phyloP scores from a whole-genome alignment of 306 rosid genomes.

The Datisca glomerata region DNA sequence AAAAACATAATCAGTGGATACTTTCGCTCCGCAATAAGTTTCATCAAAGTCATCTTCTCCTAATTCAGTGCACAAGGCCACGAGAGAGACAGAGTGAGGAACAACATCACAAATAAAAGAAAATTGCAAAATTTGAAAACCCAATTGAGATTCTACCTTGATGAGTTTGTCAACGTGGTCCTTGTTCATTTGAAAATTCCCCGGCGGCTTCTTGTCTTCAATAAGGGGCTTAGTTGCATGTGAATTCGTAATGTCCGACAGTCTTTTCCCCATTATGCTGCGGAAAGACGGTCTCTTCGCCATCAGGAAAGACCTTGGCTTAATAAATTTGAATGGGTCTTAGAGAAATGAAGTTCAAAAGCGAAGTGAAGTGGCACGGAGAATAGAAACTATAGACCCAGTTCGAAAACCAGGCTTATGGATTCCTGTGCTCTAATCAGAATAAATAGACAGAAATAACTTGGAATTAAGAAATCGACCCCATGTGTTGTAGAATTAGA shows the following conservation, averaged over 20 bases:
- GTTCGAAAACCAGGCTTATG: too few relatives aligned
- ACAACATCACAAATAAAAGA: background rate
- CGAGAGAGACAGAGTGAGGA: background rate
- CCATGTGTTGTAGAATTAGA: too few relatives aligned
- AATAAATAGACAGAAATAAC: too few relatives aligned
- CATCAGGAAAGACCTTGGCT: slow-evolving; percentile 16
- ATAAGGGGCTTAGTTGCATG: slow-evolving; percentile 14
- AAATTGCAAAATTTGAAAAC: background rate
- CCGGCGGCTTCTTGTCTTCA: slow-evolving; percentile 17
- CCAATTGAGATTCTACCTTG: slow-evolving; percentile 20
- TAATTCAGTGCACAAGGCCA: slow-evolving; percentile 23
- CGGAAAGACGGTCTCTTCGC: slow-evolving; percentile 46
- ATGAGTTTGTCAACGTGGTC: slow-evolving; percentile 49
- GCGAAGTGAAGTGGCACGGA: too few relatives aligned
- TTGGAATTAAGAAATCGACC: too few relatives aligned
- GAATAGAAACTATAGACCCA: too few relatives aligned
- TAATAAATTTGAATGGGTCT: background rate
- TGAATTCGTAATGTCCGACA: slow-evolving; percentile 64
- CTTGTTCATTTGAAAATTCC: slow-evolving; percentile 12
- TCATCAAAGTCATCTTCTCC: slow-evolving; percentile 50
- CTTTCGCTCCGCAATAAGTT: slow-evolving; percentile 56
- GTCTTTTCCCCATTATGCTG: slow-evolving; percentile 48
- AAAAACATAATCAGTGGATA: slow-evolving; percentile 28
- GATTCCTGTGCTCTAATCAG: too few relatives aligned
- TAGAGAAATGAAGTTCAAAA: background rate